A percentile compares a stretch with the other conserved stretches of the same genome.
Evolutionary conservation across 495 filamentous ascomycete species (phyloP).

Genomic region (Hypoxylon cercidicola): DNA sequence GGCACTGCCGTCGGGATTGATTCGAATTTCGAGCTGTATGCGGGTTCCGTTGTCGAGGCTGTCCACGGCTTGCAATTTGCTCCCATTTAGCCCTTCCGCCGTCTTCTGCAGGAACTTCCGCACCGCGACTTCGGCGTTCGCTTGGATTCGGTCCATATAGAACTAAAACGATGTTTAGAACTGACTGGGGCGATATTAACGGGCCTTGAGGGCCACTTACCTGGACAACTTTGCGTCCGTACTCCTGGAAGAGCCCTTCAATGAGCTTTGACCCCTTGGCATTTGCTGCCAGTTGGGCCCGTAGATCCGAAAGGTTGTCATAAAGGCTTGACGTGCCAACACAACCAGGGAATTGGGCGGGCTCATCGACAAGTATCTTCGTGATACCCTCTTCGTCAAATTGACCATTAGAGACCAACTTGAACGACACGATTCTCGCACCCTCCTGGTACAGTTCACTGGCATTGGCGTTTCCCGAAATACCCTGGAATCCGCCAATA

Average conservation of each 20-base stretch:
- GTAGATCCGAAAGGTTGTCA: slow-evolving; percentile 49
- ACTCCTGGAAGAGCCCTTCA: slow-evolving; percentile 39
- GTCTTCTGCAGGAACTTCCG: slow-evolving; percentile 39
- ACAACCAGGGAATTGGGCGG: slow-evolving; percentile 46
- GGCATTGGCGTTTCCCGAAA: slow-evolving; percentile 44
- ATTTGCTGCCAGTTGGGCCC: slow-evolving; percentile 51
- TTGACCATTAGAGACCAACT: slow-evolving; percentile 41
- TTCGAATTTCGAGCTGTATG: slow-evolving; percentile 45
- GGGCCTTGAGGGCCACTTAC: neutral
- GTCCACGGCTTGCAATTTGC: slow-evolving; percentile 39
- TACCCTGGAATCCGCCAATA: slow-evolving; percentile 45
- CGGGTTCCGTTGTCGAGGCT: slow-evolving; percentile 50
- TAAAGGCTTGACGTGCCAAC: slow-evolving; percentile 42
- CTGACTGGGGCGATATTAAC: neutral
- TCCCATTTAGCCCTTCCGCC: slow-evolving; percentile 17
- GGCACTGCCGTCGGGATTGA: slow-evolving; percentile 43
- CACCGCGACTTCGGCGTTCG: slow-evolving; percentile 45
- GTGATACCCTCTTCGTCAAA: slow-evolving; percentile 49
- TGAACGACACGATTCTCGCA: slow-evolving; percentile 45
- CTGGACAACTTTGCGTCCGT: slow-evolving; percentile 39
- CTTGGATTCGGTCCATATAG: slow-evolving; percentile 48
- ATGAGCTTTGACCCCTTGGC: slow-evolving; percentile 45
- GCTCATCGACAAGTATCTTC: slow-evolving; percentile 43
- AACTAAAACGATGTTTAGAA: slow-evolving; percentile 19
- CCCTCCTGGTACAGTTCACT: slow-evolving; percentile 49